These are phyloP conservation scores for Phytopythium kandeliae DNA, from an alignment of 352 stramenopile species.

Conservation along the genomic window DNA sequence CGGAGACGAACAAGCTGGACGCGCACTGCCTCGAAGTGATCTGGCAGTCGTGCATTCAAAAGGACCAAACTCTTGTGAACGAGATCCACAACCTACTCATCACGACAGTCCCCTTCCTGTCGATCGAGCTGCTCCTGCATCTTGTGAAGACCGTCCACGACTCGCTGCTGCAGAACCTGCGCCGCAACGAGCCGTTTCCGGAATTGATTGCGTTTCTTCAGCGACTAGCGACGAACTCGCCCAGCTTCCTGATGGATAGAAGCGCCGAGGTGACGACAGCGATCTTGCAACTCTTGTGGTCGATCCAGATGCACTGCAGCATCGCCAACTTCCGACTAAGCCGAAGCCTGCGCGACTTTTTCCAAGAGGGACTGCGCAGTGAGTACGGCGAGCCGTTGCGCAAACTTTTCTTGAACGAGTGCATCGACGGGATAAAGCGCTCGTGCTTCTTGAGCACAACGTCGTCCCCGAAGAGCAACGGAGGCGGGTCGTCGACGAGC, in stretches of 20 bases:
- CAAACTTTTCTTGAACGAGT: constrained; percentile 68
- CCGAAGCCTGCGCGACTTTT: constrained; percentile 68
- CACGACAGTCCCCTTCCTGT: constrained; percentile 66
- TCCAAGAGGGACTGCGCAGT: constrained; percentile 72
- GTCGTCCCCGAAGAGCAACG: constrained; percentile 5
- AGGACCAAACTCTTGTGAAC: constrained; percentile 77
- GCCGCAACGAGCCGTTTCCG: constrained; percentile 52
- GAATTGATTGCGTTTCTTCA: constrained; percentile 81
- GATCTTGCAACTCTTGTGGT: constrained; percentile 76
- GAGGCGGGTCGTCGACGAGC: background rate
- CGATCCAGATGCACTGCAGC: constrained; percentile 72
- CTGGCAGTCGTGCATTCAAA: constrained; percentile 76
- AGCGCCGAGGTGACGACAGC: constrained; percentile 50
- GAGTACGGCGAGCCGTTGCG: constrained; percentile 61
- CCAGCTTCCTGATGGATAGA: constrained; percentile 69
- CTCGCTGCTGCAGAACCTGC: constrained; percentile 40
- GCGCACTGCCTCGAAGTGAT: constrained; percentile 63
- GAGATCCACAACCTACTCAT: constrained; percentile 84
- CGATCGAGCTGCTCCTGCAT: constrained; percentile 62
- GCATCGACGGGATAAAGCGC: constrained; percentile 70
- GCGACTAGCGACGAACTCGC: constrained; percentile 54
- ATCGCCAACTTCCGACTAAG: constrained; percentile 56
- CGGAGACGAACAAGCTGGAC: constrained; percentile 73
- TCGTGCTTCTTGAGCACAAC: constrained; percentile 38
- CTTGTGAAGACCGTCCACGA: constrained; percentile 64